These are phyloP conservation scores for Tothia fuscella DNA, from an alignment of 2,329 filamentous ascomycete genomes.

Conservation along the genomic window DNA sequence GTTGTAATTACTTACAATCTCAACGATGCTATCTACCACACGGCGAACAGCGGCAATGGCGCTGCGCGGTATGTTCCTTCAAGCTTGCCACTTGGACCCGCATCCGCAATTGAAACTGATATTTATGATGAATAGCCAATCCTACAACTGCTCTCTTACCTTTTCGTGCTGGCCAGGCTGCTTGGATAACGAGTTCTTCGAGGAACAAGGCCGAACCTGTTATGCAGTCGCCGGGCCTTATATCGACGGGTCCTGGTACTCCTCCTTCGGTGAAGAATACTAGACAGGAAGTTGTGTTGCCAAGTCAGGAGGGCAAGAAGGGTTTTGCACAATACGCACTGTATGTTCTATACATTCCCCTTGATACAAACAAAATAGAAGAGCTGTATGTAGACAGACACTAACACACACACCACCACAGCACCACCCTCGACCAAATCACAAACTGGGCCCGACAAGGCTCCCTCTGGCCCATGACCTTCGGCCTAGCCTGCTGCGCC, in stretches of 20 bases:
- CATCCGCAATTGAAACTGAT: constrained; percentile 13
- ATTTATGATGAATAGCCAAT: constrained; percentile 43
- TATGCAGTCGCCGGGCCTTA: constrained; percentile 38
- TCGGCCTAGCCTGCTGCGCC: constrained; percentile 81
- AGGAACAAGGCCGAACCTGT: constrained; percentile 47
- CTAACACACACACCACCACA: constrained; percentile 22
- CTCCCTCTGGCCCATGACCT: constrained; percentile 87
- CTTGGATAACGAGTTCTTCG: constrained; percentile 53
- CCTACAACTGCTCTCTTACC: constrained; percentile 51
- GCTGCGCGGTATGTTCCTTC: constrained; percentile 37
- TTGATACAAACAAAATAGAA: no score
- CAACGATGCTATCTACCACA: constrained; percentile 39
- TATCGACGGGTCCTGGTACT: constrained; percentile 41
- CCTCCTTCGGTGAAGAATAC: constrained; percentile 44
- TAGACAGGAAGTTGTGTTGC: constrained; percentile 57
- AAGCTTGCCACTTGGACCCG: constrained; percentile 7
- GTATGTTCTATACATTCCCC: no score
- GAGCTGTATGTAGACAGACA: not conserved
- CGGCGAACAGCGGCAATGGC: constrained; percentile 42
- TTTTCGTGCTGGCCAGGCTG: constrained; percentile 47
- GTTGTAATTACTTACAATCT: constrained; percentile 12
- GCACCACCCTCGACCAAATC: constrained; percentile 69
- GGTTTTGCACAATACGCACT: constrained; percentile 74
- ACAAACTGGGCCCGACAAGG: constrained; percentile 79
- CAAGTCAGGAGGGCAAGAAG: constrained; percentile 70